Evolutionary conservation across 1,139 yeast species (phyloP), one percentile per base, ranked within the genome.

Genomic region (Nakaseomyces bracarensis): DNA sequence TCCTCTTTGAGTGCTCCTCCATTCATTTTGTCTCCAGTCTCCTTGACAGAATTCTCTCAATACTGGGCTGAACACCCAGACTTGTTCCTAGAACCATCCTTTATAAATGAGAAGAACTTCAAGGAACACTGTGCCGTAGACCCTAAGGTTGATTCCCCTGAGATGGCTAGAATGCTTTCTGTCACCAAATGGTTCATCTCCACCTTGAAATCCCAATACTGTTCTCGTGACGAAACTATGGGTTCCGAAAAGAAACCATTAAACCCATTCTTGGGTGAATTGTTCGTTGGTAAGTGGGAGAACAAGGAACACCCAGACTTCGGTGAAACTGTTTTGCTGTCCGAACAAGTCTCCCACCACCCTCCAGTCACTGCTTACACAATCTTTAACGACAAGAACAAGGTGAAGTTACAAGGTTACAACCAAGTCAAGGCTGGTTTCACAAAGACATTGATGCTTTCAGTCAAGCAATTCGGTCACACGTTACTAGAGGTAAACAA

Each of bases 1-100:
- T 84, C 96, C 14, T 80, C 95, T 2, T 69, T 91, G 58, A 87
- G 98, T 1, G 98, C 98, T 2, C 98, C 98, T 21, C 96, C 98
- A n/a, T 91, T 91, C 66, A 91, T 91, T 54, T 71, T 91, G 49
- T 85, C 96, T 8, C 89, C 96, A 20, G 82, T 84, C 6, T 89
- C 97, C 3, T 71, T 86, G 54, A 77, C 79, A 22, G 98, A 91
- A 66, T 91, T 84, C 65, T 82, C 96, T 14, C 91, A 85, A 62
- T 91, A 86, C 61, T 82, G 93, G 94, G 82, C 89, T 39, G 96
- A 87, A 63, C 91, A 84, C 60, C 87, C 91, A 13, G 89, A 85
- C 52, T 71, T 87, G 49, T 74, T 91, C 46, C 65, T 86, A 45
- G 91, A 76, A 35, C 87, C 96, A 28, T 71, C 70, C 49, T 69